Evolutionary conservation across 495 filamentous ascomycete species (phyloP), one percentile per base, ranked within the genome.

Genomic region (Talaromyces thailandensis): DNA sequence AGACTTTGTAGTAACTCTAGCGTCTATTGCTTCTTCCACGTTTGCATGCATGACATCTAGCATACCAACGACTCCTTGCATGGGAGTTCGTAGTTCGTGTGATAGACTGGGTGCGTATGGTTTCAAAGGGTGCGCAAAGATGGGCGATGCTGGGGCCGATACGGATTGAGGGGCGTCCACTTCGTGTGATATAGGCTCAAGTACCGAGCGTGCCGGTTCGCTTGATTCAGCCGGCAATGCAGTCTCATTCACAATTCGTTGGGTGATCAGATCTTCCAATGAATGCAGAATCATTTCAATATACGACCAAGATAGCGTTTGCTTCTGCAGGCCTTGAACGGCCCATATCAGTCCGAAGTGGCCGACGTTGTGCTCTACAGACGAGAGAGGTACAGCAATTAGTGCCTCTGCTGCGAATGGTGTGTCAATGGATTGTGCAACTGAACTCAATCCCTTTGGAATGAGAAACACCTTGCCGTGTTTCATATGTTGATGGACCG

Each of bases 1-100:
- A 5, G 83, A 72, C 51, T 75, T 75, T 14, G 80, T 66, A 55
- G 82, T 79, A 5, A 74, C 75, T 67, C 82, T 80, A 40, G 72
- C 76, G 63, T 84, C 82, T 28, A 86, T 81, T 5, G 86, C 86
- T 67, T 93, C 89, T 32, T 88, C 77, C 7, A 92, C 86, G 2
- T 86, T 91, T 9, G 88, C 86, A 68, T 91, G 86, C 89, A 93
- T 92, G 53, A 93, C 86, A 75, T 93, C 89, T 29, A 93, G 75
- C 89, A 92, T 92, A 5, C 89, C 89, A 6, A 93, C 88, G 37
- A 93, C 87, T 18, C 89, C 89, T 70, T 93, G 89, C 89, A 93
- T 93, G 1, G 89, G 89, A 9, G 89, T 93, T 61, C 90, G 80
- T 18, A 93, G 73, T 70, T 93, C 89, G 65, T 93, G 89, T 1